Conservation (phyloP, 2,329 filamentous ascomycete species). For the Thelonectria rubi region DNA sequence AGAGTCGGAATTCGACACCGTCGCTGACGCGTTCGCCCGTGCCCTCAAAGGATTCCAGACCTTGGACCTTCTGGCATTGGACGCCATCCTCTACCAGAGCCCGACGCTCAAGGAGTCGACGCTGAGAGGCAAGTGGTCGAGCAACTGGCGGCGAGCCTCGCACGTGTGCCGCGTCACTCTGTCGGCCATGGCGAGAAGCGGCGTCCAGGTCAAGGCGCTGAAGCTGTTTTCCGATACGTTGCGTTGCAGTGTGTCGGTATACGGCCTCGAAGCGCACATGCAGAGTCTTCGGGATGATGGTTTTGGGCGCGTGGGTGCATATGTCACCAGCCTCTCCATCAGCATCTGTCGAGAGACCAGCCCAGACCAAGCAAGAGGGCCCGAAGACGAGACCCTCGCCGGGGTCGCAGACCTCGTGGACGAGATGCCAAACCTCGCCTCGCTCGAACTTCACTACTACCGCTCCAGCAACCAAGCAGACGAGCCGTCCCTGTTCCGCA, state of each 20-base stretch:
- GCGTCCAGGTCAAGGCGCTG: background rate
- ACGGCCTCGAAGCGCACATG: background rate
- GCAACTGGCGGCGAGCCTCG: conserved; percentile 2
- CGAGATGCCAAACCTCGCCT: conserved; percentile 1
- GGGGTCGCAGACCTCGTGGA: conserved; percentile 1
- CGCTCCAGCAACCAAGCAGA: background rate
- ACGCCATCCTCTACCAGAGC: background rate
- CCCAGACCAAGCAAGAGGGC: no score
- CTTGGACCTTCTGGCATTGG: background rate
- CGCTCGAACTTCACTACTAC: conserved; percentile 3
- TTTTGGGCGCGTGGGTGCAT: background rate
- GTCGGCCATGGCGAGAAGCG: conserved; percentile 1
- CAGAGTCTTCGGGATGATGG: background rate
- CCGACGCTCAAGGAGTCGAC: background rate
- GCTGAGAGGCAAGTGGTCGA: background rate
- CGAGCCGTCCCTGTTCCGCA: background rate
- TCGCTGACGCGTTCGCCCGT: background rate
- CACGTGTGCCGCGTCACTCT: background rate
- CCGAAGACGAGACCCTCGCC: background rate
- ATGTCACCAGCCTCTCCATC: background rate
- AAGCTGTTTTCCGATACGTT: background rate
- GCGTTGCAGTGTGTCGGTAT: conserved; percentile 3
- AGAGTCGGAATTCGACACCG: background rate
- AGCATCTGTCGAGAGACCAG: conserved; percentile 8
- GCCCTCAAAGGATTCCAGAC: background rate